Base-by-base conservation (phyloP, 1,284 basidiomycete species). In the Microbotryum violaceum region DNA sequence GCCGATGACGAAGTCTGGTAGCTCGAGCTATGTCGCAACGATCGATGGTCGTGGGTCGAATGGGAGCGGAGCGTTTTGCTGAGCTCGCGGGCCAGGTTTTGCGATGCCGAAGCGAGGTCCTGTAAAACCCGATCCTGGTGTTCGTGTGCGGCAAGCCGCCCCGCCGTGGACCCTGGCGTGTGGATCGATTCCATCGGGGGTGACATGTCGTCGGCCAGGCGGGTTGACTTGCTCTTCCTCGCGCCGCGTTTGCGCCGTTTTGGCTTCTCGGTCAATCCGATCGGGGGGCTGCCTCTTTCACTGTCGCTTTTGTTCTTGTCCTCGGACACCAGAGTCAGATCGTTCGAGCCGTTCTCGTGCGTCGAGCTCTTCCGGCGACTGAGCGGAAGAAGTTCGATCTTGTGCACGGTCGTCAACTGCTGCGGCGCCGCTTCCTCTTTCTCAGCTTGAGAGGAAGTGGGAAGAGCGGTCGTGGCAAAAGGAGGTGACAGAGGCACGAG, bases 41-140 rank as follows among this genome's bases (percentile, higher is more conserved):
- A 52, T 25, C 60, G 49, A 14, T 63, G 47, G 4, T 59, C 52
- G 3, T 60, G 18, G 20, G 55, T 47, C 7, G 55, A 33, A n/a
- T 56, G 46, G 3, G 62, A 33, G 21, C 44, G 49, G 3, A 56
- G 25, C 10, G 82, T 83, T 64, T 81, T 80, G 72, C 85, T 87
- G 65, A 93, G 82, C 76, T 92, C 88, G 63, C 90, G 81, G 18
- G 88, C 91, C 33, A 93, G 81, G 9, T 83, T 81, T 73, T 93
- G 88, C 6, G 86, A 88, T 1, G 87, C 89, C 54, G 80, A 80
- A 4, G 89, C 89, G 42, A 92, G 82, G 9, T 85, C 85, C 14
- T 82, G 80, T 64, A 88, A 77, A 9, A 63, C 56, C 14, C 54
- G 50, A n/a, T 62, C 67, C 23, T 49, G 57, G 4, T 8, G 42